These are phyloP conservation scores for Ogataea siamensis DNA, from an alignment of 805 yeast species.

Conservation along the genomic window DNA sequence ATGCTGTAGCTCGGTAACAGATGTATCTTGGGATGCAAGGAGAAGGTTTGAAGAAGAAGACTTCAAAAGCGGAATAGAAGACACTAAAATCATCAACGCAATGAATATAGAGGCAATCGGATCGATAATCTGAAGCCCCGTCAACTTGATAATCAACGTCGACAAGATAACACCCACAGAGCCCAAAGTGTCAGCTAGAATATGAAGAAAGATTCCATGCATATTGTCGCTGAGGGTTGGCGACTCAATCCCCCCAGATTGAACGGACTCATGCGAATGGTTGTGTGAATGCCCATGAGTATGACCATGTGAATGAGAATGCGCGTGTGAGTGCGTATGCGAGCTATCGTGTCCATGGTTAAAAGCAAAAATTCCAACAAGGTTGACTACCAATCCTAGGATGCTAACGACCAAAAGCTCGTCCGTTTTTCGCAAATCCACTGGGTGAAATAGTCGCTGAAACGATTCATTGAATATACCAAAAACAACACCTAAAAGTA, in stretches of 20 bases:
- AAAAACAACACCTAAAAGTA: conserved; percentile 82
- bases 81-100: conserved; percentile 72
- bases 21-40: conserved; percentile 49
- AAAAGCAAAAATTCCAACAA: conserved; percentile 92
- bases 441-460: conserved; percentile 77
- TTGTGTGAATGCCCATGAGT: conserved; percentile 25
- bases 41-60: conserved; percentile 76
- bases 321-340: conserved; percentile 36
- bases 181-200: conserved; percentile 93
- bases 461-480: conserved; percentile 86
- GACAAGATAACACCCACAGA: conserved; percentile 96
- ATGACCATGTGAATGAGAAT: conserved; percentile 28
- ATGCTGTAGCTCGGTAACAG: conserved; percentile 62
- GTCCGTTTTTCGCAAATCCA: conserved; percentile 70
- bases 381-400: conserved; percentile 81
- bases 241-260: no score
- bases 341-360: conserved; percentile 73
- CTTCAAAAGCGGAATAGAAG: conserved; percentile 80
- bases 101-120: conserved; percentile 90
- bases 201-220: conserved; percentile 92
- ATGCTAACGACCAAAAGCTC: conserved; percentile 83
- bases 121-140: conserved; percentile 77
- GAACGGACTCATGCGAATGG: conserved; percentile 8
- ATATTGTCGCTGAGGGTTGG: conserved; percentile 61
- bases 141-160: conserved; percentile 67